Percentiles rank a stretch among this genome's conserved stretches.
Evolutionary conservation across 371 early-diverging fungal species (phyloP).

Genomic region (Haplosporangium sp.): DNA sequence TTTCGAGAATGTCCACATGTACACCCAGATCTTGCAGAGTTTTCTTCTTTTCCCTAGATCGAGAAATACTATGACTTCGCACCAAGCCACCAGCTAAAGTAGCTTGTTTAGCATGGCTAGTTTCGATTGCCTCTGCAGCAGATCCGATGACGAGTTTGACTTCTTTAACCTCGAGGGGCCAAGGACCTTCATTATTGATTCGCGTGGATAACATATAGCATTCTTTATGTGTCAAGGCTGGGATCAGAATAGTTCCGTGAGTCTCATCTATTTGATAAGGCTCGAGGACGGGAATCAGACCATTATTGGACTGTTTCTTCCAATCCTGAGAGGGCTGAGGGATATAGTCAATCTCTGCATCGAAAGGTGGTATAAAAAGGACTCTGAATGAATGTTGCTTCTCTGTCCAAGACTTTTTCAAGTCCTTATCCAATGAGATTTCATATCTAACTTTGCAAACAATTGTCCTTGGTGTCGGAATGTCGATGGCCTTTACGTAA

Average conservation of each 20-base stretch:
- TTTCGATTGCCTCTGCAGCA: background rate
- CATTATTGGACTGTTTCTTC: background rate
- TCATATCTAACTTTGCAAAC: constrained; percentile 50
- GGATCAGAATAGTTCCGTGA: constrained; percentile 36
- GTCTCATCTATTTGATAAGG: constrained; percentile 31
- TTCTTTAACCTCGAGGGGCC: constrained; percentile 51
- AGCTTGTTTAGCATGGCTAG: background rate
- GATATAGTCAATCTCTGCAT: constrained; percentile 42
- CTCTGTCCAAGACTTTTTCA: constrained; percentile 39
- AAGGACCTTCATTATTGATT: constrained; percentile 50
- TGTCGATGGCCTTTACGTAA: constrained; percentile 40
- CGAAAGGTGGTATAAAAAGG: constrained; percentile 47
- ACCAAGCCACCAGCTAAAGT: constrained; percentile 12
- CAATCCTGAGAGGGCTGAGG: constrained; percentile 17
- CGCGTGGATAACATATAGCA: constrained; percentile 44
- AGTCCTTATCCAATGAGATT: constrained; percentile 29
- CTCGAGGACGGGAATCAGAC: constrained; percentile 22
- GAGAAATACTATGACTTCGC: constrained; percentile 34
- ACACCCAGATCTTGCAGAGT: constrained; percentile 40
- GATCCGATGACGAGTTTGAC: constrained; percentile 38
- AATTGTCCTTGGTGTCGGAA: constrained; percentile 46
- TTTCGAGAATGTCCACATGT: constrained; percentile 31
- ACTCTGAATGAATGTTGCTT: constrained; percentile 48
- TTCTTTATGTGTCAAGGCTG: constrained; percentile 39
- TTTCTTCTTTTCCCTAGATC: constrained; percentile 20